Base-by-base conservation (phyloP, 257 asterid species). In the Forsythia suspensa region DNA sequence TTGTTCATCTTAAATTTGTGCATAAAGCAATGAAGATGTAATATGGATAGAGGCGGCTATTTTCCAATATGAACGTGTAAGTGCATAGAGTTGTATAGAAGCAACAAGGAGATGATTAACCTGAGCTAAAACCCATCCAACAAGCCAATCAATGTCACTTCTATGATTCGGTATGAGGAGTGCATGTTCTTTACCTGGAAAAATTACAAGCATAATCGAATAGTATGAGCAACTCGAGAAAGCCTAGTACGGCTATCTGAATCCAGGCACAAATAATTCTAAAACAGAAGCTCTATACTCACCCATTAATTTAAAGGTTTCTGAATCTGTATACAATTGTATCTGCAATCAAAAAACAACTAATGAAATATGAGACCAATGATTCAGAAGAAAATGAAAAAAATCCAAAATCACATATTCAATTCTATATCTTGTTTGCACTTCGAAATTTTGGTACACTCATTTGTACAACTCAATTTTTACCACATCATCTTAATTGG, bases 101-200 rank as follows among this genome's bases (percentile, higher is more conserved):
- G 73, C 80, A 80, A 79, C 74, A 80, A 44, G 70, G 29, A 76
- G 75, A 63, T 24, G 52, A 69, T 84, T 73, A 75, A 95, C 99
- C 99, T 95, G 99, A 82, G 98, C 97, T 74, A 93, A 75, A 79
- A 95, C 88, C 98, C 98, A 95, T 85, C 98, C 99, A 74, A 95
- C 99, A 81, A 95, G 97, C 99, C 99, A 95, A 84, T 95, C 99
- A 71, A 95, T 93, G 84, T 95, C 99, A 85, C 99, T 93, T 85
- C 83, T 88, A 89, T 95, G 99, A 82, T 93, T 95, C 72, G 79
- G 81, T 24, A 93, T 84, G 79, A 93, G 88, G 77, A 95, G 97
- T 34, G 99, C 98, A 74, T 95, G 98, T 78, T 95, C 99, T 83
- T 88, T 89, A 81, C 99, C 99, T 93, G 91, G 73, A 82, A 83